Percentiles rank a stretch among this genome's conserved stretches.
Conservation (phyloP, 768 basidiomycete genomes). For the Pulveroboletus sp. region DNA sequence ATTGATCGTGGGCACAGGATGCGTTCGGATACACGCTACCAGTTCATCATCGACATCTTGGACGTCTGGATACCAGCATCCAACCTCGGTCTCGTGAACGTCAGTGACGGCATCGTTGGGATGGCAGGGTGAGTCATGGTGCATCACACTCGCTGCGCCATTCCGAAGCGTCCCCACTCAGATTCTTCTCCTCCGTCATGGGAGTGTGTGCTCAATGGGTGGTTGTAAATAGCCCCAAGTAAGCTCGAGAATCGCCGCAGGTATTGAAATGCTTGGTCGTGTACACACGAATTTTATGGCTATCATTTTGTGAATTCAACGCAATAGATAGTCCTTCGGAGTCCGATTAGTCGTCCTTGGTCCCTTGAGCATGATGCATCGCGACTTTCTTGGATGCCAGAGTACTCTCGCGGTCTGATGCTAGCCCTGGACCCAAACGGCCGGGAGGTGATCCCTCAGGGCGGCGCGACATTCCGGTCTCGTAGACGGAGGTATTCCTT, state of each 20-base stretch:
- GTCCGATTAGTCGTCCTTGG: not conserved
- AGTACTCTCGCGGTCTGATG: not conserved
- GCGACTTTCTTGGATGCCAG: not conserved
- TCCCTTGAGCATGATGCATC: not conserved
- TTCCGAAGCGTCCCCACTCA: slow-evolving; percentile 25
- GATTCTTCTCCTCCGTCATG: slow-evolving; percentile 67
- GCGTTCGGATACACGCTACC: slow-evolving; percentile 62
- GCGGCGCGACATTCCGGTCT: slow-evolving; percentile 26
- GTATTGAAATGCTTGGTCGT: not conserved
- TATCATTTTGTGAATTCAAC: not conserved
- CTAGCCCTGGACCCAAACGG: not conserved
- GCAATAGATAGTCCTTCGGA: slow-evolving; percentile 5
- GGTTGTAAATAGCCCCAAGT: slow-evolving; percentile 43
- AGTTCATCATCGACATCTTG: slow-evolving; percentile 78
- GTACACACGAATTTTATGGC: not conserved
- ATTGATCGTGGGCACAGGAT: slow-evolving; percentile 38
- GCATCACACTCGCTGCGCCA: not conserved
- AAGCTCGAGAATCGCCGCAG: slow-evolving; percentile 7
- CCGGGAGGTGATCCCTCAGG: not conserved
- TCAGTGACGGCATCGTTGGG: slow-evolving; percentile 85
- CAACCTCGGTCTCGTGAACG: slow-evolving; percentile 63
- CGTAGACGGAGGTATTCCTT: slow-evolving; percentile 70
- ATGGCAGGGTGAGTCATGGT: slow-evolving; percentile 66
- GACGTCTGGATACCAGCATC: slow-evolving; percentile 91
- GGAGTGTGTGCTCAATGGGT: slow-evolving; percentile 66